Percentiles rank a stretch among this genome's conserved stretches.
These are phyloP conservation scores for Myrica gale DNA, from an alignment of 306 rosid species.

Conservation along the genomic window DNA sequence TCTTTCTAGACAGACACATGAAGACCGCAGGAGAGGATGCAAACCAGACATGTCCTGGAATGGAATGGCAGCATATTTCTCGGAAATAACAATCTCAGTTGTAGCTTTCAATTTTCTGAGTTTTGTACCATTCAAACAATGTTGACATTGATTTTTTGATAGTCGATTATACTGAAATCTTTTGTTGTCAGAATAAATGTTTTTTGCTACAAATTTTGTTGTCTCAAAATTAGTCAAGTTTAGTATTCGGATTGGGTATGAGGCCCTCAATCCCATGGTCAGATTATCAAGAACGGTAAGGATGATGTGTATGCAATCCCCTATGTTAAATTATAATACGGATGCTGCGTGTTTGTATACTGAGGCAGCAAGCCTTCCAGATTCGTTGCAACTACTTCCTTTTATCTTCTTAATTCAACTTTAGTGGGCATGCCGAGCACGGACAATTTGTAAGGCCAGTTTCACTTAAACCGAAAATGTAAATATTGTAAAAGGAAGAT, in stretches of 20 bases:
- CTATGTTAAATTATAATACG: constrained; percentile 27
- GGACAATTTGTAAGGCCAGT: rapidly evolving
- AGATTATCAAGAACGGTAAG: constrained; percentile 31
- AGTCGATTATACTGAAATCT: not conserved
- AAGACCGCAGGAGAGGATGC: not conserved
- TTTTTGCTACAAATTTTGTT: too few relatives aligned
- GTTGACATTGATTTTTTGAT: constrained; percentile 5
- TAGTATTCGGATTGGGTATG: constrained; percentile 30
- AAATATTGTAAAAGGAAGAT: not conserved
- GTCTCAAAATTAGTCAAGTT: constrained; percentile 34
- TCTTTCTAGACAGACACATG: constrained; percentile 49
- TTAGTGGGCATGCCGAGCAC: not conserved
- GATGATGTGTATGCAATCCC: constrained; percentile 24
- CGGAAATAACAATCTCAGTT: not conserved
- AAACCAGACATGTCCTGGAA: not conserved
- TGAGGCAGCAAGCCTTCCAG: constrained; percentile 25
- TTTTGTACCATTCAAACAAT: constrained; percentile 3
- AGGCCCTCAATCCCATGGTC: constrained; percentile 38
- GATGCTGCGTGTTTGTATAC: constrained; percentile 29
- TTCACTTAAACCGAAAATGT: not conserved
- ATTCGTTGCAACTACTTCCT: not conserved
- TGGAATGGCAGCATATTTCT: not conserved
- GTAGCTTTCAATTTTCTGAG: not conserved
- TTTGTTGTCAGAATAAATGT: not conserved
- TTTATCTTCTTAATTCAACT: not conserved